Percentiles rank a stretch among this genome's conserved stretches.
These are phyloP conservation scores for Myriosclerotinia duriaeana DNA, from an alignment of 2,329 filamentous ascomycete genomes.

Conservation along the genomic window DNA sequence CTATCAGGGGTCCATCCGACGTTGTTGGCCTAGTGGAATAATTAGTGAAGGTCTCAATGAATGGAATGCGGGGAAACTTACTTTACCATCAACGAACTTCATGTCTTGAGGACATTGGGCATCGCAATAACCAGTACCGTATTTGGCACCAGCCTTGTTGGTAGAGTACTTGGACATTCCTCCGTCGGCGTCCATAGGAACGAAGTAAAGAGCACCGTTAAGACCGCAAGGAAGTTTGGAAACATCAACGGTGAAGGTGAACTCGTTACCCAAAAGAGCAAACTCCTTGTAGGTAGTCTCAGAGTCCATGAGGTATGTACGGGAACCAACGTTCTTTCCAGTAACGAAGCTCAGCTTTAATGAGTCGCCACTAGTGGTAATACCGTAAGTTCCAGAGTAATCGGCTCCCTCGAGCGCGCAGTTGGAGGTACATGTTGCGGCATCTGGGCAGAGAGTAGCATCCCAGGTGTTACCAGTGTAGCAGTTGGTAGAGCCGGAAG, in stretches of 20 bases:
- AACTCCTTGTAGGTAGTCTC: slow-evolving; percentile 58
- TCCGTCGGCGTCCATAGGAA: slow-evolving; percentile 62
- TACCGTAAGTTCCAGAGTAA: slow-evolving; percentile 47
- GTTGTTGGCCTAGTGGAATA: slow-evolving; percentile 44
- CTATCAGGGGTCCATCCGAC: slow-evolving; percentile 50
- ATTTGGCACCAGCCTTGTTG: slow-evolving; percentile 54
- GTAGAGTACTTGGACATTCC: slow-evolving; percentile 48
- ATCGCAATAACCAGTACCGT: slow-evolving; percentile 37
- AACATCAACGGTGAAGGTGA: slow-evolving; percentile 64
- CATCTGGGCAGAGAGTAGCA: slow-evolving; percentile 49
- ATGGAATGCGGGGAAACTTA: slow-evolving; percentile 32
- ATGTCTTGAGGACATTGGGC: slow-evolving; percentile 33
- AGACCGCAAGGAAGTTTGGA: slow-evolving; percentile 66
- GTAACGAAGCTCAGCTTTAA: slow-evolving; percentile 39
- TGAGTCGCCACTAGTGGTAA: slow-evolving; percentile 43
- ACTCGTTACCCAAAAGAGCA: slow-evolving; percentile 53
- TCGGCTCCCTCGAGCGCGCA: slow-evolving; percentile 54
- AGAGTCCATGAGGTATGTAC: slow-evolving; percentile 47
- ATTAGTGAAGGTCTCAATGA: slow-evolving; percentile 34
- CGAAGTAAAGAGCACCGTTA: slow-evolving; percentile 69
- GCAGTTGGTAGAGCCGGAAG: slow-evolving; percentile 38
- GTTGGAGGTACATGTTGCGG: slow-evolving; percentile 52
- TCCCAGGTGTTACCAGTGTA: slow-evolving; percentile 44
- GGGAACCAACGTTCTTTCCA: slow-evolving; percentile 41
- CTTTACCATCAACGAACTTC: slow-evolving; percentile 53